Evolutionary conservation across 2,329 filamentous ascomycete genomes (phyloP), one percentile per base, ranked within the genome.

Genomic region (Curvularia verruculosa): DNA sequence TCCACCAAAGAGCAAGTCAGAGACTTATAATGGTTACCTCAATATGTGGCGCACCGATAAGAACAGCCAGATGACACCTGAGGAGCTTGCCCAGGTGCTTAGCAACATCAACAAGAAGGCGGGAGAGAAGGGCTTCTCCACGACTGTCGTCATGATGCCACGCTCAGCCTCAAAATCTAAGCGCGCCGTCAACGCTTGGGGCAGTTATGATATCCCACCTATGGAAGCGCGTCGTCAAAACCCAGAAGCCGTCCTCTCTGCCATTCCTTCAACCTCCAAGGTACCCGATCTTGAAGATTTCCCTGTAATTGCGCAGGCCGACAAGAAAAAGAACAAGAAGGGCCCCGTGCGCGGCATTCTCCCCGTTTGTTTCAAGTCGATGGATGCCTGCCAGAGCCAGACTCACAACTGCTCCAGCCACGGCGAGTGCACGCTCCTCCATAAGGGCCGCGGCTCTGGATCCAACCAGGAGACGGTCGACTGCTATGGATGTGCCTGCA

Each of bases 381-480:
- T 87, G 66, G 85, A 87, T 39, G 81, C 84, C 55, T 98, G 94
- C 79, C 79, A 84, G 48, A 82, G 83, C 55, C 81, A 80, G 39
- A 99, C 95, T 2, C 84, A 86, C 67, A 87, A 86, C 73, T 99
- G 95, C 83, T 91, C 89, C 13, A 87, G 89, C 52, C 92, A 95
- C 76, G 95, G 95, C 45, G 72, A 77, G 26, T 98, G 95, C 81
- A 80, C 83, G 64, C 82, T 89, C 74, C 89, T 88, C 70, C 92
- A 85, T 68, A 77, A 78, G 54, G 68, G 67, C 12, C 55, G 62
- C 21, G 67, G 64, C 19, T 61, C 57, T 43, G 76, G 79, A 18
- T 74, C 73, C 50, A 81, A 82, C 55, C 59, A 60, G 54, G 61
- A 75, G 76, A 52, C 56, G 44, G 66, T 76, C 10, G 78, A 81